Percentiles rank a stretch among this genome's conserved stretches.
These are phyloP conservation scores for Pichia thaimueangensis DNA, from an alignment of 805 yeast genomes.

Conservation along the genomic window DNA sequence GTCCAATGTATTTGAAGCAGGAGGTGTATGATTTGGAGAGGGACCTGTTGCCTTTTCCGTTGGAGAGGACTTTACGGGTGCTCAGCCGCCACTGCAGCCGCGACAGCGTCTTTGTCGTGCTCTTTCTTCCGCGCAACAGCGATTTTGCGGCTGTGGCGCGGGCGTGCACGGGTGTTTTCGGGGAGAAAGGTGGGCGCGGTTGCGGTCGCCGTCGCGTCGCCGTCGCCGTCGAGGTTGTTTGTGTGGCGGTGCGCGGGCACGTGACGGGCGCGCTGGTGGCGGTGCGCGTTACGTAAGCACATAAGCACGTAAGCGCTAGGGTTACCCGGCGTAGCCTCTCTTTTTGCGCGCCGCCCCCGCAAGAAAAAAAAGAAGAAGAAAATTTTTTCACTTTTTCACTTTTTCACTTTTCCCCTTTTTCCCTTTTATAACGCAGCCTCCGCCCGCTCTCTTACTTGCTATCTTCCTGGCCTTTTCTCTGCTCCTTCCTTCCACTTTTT, in stretches of 20 bases:
- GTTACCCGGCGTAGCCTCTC: background rate
- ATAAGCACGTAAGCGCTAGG: background rate
- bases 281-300: too few relatives aligned
- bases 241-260: background rate
- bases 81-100: slow-evolving; percentile 32
- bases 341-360: background rate
- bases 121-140: background rate
- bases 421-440: background rate
- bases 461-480: background rate
- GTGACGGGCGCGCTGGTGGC: background rate
- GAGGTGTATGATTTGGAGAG: slow-evolving; percentile 39
- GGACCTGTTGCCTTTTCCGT: slow-evolving; percentile 40
- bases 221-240: background rate
- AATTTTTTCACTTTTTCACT: background rate
- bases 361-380: background rate
- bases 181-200: too few relatives aligned
- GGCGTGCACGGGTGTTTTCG: too few relatives aligned
- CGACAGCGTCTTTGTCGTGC: background rate
- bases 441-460: slow-evolving; percentile 1
- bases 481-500: background rate
- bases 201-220: too few relatives aligned
- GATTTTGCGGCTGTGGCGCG: too few relatives aligned
- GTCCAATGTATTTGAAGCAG: slow-evolving; percentile 47
- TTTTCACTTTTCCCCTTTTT: background rate
- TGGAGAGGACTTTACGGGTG: slow-evolving; percentile 37